Conservation (phyloP, 2,329 filamentous ascomycete species). For the Elsinoe fawcettii region DNA sequence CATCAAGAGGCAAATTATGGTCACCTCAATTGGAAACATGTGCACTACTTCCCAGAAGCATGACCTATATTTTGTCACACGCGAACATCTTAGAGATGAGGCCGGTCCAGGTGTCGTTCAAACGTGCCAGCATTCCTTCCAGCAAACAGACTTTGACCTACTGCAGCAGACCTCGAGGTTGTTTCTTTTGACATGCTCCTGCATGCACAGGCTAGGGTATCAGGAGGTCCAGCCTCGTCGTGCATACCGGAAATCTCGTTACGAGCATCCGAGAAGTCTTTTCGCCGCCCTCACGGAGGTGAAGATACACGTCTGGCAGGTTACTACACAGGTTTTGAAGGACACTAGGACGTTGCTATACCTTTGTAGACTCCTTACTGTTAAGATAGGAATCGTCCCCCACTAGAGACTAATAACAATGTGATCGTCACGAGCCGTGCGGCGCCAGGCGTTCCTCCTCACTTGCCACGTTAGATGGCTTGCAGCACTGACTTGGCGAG, state of each 20-base stretch:
- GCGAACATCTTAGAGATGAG: constrained; percentile 3
- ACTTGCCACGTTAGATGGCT: constrained; percentile 5
- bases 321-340: too few species aligned
- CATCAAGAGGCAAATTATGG: not conserved
- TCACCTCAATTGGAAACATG: not conserved
- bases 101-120: not conserved
- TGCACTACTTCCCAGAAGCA: not conserved
- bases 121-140: not conserved
- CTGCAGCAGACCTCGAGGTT: not conserved
- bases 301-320: too few species aligned
- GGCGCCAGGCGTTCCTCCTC: constrained; percentile 7
- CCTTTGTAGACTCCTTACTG: not conserved
- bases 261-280: not conserved
- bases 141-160: not conserved
- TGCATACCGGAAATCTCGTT: not conserved
- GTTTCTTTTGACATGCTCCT: not conserved
- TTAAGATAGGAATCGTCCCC: not conserved
- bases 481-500: not conserved
- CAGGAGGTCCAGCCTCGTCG: not conserved
- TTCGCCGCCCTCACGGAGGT: too few species aligned
- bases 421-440: constrained; percentile 10
- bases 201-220: not conserved
- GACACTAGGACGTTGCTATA: too few species aligned
- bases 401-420: not conserved
- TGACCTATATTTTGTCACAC: not conserved